A percentile compares a stretch with the other conserved stretches of the same genome.
phyloP scores from a whole-genome alignment of 495 filamentous ascomycete genomes.

The Parmelia sp. region DNA sequence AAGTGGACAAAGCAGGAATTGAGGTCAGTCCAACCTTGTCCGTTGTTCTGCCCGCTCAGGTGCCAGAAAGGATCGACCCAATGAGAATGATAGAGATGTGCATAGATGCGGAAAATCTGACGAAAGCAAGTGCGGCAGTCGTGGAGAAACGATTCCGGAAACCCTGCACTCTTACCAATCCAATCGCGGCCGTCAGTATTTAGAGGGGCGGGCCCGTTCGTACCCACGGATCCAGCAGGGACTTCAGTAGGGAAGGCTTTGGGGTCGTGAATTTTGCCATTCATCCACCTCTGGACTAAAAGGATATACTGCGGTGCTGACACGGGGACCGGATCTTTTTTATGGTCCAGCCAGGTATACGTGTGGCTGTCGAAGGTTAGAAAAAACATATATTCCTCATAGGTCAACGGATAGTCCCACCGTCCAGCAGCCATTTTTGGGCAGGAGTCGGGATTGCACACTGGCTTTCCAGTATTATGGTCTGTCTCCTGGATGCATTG shows the following conservation, averaged over 20 bases:
- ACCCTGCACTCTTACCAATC: slow-evolving; percentile 82
- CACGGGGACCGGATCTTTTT: slow-evolving; percentile 58
- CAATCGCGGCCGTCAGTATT: slow-evolving; percentile 57
- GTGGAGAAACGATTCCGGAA: slow-evolving; percentile 76
- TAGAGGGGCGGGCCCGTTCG: slow-evolving; percentile 55
- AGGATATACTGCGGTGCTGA: slow-evolving; percentile 82
- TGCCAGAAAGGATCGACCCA: slow-evolving; percentile 79
- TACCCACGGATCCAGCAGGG: slow-evolving; percentile 51
- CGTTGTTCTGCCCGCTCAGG: slow-evolving; percentile 69
- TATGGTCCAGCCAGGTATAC: slow-evolving; percentile 80
- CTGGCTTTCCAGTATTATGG: slow-evolving; percentile 56
- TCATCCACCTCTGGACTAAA: slow-evolving; percentile 89
- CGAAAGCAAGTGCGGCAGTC: slow-evolving; percentile 88
- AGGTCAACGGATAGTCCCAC: slow-evolving; percentile 46
- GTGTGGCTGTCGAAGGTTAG: slow-evolving; percentile 55
- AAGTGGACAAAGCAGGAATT: slow-evolving; percentile 97
- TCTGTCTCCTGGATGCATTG: slow-evolving; percentile 76
- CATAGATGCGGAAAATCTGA: slow-evolving; percentile 96
- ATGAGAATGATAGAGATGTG: slow-evolving; percentile 82
- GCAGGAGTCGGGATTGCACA: slow-evolving; percentile 77
- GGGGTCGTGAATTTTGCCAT: slow-evolving; percentile 80
- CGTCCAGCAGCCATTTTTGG: slow-evolving; percentile 86
- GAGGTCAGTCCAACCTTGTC: slow-evolving; percentile 38
- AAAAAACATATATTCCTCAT: slow-evolving; percentile 5
- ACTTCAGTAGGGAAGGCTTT: slow-evolving; percentile 78